Evolutionary conservation across 2,329 filamentous ascomycete genomes (phyloP), one percentile per base, ranked within the genome.

Genomic region (Monilinia fructigena): DNA sequence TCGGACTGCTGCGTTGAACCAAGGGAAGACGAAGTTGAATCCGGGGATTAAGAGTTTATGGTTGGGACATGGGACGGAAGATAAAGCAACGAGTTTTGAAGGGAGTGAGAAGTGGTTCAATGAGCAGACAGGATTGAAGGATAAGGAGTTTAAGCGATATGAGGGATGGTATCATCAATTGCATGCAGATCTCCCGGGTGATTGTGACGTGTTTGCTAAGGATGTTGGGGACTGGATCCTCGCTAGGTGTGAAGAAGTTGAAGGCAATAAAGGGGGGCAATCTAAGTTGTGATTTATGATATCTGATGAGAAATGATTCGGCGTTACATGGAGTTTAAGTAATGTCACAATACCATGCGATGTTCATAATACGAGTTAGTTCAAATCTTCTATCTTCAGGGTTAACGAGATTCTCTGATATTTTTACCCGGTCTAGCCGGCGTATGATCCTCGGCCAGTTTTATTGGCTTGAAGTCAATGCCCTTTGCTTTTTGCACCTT

Each of bases 161-260:
- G 86, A 90, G 40, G 93, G 90, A 12, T 90, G 85, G 75, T 92
- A 86, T 76, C 93, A 97, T 79, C 89, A 91, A 79, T 77, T 91
- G 70, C 88, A 90, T 75, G 80, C 82, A 1, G 88, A 91, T 68
- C 54, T 71, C 28, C 72, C 76, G 0, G 75, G 79, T 18, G 75
- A 76, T 66, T 74, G 75, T 63, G 53, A 71, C 4, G 72, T 74
- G 6, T 82, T 82, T 71, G 77, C 77, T 7, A 82, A 81, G 64
- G 87, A 92, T 74, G 80, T 91, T 6, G 82, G 79, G 4, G 82
- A 85, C 67, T 93, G 89, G 89, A 86, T 92, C 66, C 74, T 90
- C 68, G 54, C 70, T 65, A 42, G 55, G 35, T 64, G 68, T 31
- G 55, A 61, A 23, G 62, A 58, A 20, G 68, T 68, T 2, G 68